phyloP scores from a whole-genome alignment of 2,329 filamentous ascomycete genomes.

The Calonectria pteridis region DNA sequence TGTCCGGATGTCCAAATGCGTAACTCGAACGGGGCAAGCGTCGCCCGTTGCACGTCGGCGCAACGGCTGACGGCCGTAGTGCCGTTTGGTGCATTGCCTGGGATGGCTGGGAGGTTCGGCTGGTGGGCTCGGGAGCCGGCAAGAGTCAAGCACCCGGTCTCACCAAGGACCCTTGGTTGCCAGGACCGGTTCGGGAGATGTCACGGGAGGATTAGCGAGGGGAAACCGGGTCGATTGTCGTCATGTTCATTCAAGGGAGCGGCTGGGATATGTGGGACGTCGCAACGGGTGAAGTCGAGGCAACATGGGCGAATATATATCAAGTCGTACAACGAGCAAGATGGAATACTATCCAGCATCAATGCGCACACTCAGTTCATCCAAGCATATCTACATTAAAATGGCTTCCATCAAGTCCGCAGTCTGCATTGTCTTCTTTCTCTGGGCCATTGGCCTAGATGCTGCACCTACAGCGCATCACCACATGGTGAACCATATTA shows the following conservation, averaged over 20 bases:
- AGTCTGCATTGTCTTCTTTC: conserved; percentile 34
- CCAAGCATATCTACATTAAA: background rate
- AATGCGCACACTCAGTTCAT: background rate
- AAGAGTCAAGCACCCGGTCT: conserved; percentile 29
- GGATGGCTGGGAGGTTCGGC: conserved; percentile 33
- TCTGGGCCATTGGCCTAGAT: conserved; percentile 39
- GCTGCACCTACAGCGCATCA: conserved; percentile 41
- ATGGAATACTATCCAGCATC: background rate
- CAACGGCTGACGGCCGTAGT: conserved; percentile 19
- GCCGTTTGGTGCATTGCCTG: conserved; percentile 31
- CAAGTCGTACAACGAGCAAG: background rate
- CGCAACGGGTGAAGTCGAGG: conserved; percentile 27
- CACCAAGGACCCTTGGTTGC: conserved; percentile 31
- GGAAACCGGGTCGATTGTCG: conserved; percentile 26
- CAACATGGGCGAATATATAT: background rate
- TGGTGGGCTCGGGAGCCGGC: background rate
- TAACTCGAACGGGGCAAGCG: conserved; percentile 13
- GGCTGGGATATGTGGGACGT: conserved; percentile 30
- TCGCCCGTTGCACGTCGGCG: background rate
- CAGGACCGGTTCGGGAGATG: conserved; percentile 22
- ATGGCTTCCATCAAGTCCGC: conserved; percentile 39
- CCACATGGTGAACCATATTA: conserved; percentile 33
- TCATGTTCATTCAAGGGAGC: conserved; percentile 31
- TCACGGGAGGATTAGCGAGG: conserved; percentile 17
- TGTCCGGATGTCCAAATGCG: conserved; percentile 11